A percentile compares a stretch with the other conserved stretches of the same genome.
phyloP scores from a whole-genome alignment of 1,284 basidiomycete genomes.

The Lignosus rhinocerotis region DNA sequence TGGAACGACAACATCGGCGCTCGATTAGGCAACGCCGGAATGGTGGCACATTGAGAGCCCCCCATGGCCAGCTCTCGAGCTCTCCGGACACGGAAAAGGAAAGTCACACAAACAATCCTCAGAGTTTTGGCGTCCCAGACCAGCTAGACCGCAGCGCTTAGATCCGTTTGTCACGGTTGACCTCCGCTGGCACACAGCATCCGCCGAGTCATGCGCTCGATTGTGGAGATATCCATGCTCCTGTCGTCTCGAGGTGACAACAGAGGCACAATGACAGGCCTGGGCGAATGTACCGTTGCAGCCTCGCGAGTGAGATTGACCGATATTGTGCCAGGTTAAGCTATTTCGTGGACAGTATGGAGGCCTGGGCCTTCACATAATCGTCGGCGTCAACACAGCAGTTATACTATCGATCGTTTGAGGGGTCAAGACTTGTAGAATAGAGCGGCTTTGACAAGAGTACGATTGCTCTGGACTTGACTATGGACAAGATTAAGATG shows the following conservation, averaged over 20 bases:
- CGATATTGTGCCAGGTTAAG: neutral
- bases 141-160: constrained; percentile 13
- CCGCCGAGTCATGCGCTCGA: neutral
- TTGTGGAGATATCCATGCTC: neutral
- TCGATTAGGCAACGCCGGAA: constrained; percentile 2
- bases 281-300: neutral
- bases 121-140: neutral
- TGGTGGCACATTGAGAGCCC: neutral
- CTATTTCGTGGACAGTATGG: neutral
- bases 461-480: too few species aligned
- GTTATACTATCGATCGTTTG: too few species aligned
- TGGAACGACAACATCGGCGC: constrained; percentile 20
- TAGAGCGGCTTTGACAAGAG: too few species aligned
- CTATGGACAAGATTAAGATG: too few species aligned
- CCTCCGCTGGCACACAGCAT: neutral
- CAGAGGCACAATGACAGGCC: neutral
- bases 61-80: constrained; percentile 17
- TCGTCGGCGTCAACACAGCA: neutral
- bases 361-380: neutral
- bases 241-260: neutral
- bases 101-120: neutral
- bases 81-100: neutral
- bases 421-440: too few species aligned
- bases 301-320: neutral
- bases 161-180: neutral